Evolutionary conservation across 139 green algal genomes (phyloP), one percentile per base, ranked within the genome.

Genomic region (Volvox africanus): DNA sequence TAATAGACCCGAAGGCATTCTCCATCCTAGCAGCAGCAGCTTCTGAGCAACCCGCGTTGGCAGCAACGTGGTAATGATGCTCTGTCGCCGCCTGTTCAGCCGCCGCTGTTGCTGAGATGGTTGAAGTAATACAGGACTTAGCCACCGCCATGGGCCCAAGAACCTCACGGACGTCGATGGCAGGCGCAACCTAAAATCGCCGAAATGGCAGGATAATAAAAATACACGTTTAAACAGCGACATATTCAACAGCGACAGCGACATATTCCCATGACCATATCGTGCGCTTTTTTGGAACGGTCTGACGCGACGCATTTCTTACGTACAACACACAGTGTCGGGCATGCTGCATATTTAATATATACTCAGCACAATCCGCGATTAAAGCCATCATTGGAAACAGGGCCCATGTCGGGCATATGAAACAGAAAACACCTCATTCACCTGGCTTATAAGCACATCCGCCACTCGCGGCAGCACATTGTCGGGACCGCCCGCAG

Each of bases 381-480:
- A 55, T 55, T 9, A 55, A 55, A 55, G 9, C 44, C 44, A 55
- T 5, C 44, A 55, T 9, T 55, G 9, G 9, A 5, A 55, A 55
- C 44, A 55, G 44, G 44, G 9, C n/a, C n/a, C n/a, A n/a, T n/a
- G 44, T 9, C 5, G 44, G 44, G 5, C 44, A 55, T 55, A 55
- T 55, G 9, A 55, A 9, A 55, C 44, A 55, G 44, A 9, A 55
- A 55, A 55, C 44, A 55, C 44, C 26, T 35, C 1, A 80, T 80
- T 81, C 80, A 94, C 92, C 86, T 94, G 88, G 61, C 76, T 68
- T 14, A 83, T 61, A 1, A 94, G 89, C 80, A 94, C 85, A 21
- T 71, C 44, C 9, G 92, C 80, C 24, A 94, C 77, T 0, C 88
- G 86, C 1, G 76, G 36, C 36, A 94, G 89, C 30, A 89, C 89